Evolutionary conservation across 441 rosid genomes (phyloP), one percentile per base, ranked within the genome.

Genomic region (Omphalea diandra): DNA sequence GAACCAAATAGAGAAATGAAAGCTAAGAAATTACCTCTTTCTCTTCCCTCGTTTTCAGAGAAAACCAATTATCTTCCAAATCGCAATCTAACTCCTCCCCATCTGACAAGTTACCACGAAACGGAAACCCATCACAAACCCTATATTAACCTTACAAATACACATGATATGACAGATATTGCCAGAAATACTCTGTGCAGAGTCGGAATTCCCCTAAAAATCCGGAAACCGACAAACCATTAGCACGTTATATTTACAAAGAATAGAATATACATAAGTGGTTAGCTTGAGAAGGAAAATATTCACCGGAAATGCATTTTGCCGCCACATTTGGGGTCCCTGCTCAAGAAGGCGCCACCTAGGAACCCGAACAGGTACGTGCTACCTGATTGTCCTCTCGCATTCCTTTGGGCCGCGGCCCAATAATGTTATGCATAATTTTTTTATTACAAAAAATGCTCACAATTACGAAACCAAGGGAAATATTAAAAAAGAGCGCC

Each of bases 171-270:
- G 56, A 58, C 40, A 52, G 49, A 70, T 33, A 17, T 74, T 82
- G 88, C 97, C 98, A 6, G 95, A 90, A 73, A 93, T 79, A 83
- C 94, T 93, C 75, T 80, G 90, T 76, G 88, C 97, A 40, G 95
- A 88, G 78, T 86, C 92, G 50, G 63, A 38, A 77, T 82, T 79
- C 54, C 62, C 86, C 92, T 86, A 59, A 24, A 70, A 33, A 49
- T 3, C 15, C 18, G 15, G 44, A 18, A 33, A 31, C 20, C 43
- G 17, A 15, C 4, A 29, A 47, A 69, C 3, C 17, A 50, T 73
- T 54, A 22, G 46, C 29, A 36, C 1, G 40, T 6, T n/a, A 5
- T 43, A 4, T 6, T 27, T 35, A 10, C 18, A 26, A 41, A 49
- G 26, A 32, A 12, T 27, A 10, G 29, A 29, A 57, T 5, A 29